Evolutionary conservation across 805 yeast genomes (phyloP), one percentile per base, ranked within the genome.

Genomic region (Sungouiella thailandica): DNA sequence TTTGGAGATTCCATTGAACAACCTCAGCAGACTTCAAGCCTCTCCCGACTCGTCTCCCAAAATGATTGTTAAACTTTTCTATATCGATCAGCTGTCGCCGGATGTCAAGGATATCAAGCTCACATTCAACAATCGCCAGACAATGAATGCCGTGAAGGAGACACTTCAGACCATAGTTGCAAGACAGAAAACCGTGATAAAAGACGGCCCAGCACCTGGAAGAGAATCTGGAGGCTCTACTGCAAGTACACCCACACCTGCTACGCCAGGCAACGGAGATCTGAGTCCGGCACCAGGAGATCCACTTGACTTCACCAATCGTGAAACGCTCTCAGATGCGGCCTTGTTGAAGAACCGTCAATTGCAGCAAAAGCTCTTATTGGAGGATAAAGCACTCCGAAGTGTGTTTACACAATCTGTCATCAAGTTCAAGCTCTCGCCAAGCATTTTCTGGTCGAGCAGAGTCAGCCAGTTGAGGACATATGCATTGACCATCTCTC

Each of bases 321-420:
- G 58, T 2, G 55, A 49, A 9, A 48, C 65, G 4, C 47, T 65
- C 13, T 51, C 62, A 5, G 71, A 65, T 38, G 50, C 57, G 11
- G 76, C 70, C 39, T 63, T 90, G 33, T 62, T 89, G 41, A 72
- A 76, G 28, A 86, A 93, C 54, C 70, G 78, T 28, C 80, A 76
- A 32, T 64, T 93, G 12, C 98, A 93, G 50, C 94, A 88, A 47
- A 74, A 76, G 35, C 60, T 90, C 13, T 64, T 93, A 17, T 65
- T 78, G 36, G 83, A 81, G 39, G 83, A 88, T 50, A 74, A 80
- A 31, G 62, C 62, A 7, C 65, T 93, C 34, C 76, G 86, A 66
- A 72, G 76, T 37, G 78, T 83, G 2, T 93, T 93, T 54, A 80
- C 89, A 30, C 95, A 86, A 39, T 82, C 96, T 0, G 97, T 93